Percentiles rank a stretch among this genome's conserved stretches.
phyloP scores from a whole-genome alignment of 140 eudicot genomes.

The Cichorium intybus region DNA sequence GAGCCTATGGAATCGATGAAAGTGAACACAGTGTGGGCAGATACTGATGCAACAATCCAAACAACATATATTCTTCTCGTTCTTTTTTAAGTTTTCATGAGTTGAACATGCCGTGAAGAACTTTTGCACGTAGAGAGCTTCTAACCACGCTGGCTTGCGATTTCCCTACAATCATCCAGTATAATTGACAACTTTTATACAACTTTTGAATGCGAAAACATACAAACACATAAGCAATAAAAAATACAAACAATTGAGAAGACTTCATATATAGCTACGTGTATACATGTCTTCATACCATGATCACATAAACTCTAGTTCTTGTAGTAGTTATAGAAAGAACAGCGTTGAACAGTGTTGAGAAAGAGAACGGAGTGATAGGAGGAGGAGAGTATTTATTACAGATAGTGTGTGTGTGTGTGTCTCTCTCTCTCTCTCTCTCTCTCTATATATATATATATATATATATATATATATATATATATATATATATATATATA shows the following conservation, averaged over 20 bases:
- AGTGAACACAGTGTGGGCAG: conserved; percentile 83
- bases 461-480: conserved; percentile 11
- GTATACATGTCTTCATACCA: conserved; percentile 32
- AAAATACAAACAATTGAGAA: conserved; percentile 9
- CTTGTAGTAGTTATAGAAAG: conserved; percentile 21
- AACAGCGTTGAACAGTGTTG: conserved; percentile 10
- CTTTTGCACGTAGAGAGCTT: conserved; percentile 69
- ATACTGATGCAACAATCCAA: conserved; percentile 93
- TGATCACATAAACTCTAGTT: conserved; percentile 34
- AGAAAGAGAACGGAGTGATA: conserved; percentile 31
- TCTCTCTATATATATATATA: conserved; percentile 22
- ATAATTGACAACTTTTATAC: conserved; percentile 1
- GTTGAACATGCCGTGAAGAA: conserved; percentile 72
- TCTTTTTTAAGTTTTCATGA: conserved; percentile 83
- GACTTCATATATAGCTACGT: not conserved
- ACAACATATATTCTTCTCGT: conserved; percentile 94
- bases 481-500: not conserved
- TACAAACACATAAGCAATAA: not conserved
- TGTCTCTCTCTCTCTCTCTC: too few relatives aligned
- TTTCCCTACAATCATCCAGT: conserved; percentile 38
- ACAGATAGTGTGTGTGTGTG: conserved; percentile 31
- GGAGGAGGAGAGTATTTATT: conserved; percentile 68
- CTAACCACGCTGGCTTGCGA: conserved; percentile 93
- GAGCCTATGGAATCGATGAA: conserved; percentile 81
- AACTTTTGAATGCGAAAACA: conserved; percentile 6